phyloP scores from a whole-genome alignment of 164 flowering plant species.

The Buxus sempervirens region DNA sequence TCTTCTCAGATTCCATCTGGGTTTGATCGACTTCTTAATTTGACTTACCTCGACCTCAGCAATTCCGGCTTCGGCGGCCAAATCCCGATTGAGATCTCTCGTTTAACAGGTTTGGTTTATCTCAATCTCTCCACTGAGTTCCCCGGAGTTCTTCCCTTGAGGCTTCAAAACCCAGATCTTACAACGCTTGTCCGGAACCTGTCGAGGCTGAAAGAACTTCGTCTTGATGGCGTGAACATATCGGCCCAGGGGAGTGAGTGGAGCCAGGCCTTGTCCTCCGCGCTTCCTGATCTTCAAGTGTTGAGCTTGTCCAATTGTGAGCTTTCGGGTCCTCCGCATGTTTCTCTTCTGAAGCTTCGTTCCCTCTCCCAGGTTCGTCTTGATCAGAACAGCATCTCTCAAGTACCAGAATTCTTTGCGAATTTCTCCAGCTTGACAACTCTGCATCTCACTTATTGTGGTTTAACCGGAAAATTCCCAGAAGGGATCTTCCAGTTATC shows the following conservation, averaged over 20 bases:
- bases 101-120: conserved; percentile 24
- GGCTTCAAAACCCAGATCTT: conserved; percentile 32
- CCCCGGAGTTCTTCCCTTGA: not conserved
- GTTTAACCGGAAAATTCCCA: conserved; percentile 29
- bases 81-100: conserved; percentile 31
- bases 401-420: conserved; percentile 23
- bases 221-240: conserved; percentile 31
- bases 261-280: conserved; percentile 34
- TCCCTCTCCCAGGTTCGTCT: conserved; percentile 17
- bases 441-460: conserved; percentile 15
- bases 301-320: conserved; percentile 34
- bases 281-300: conserved; percentile 30
- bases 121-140: conserved; percentile 30
- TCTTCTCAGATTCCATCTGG: conserved; percentile 27
- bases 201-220: conserved; percentile 20
- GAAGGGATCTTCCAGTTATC: conserved; percentile 17
- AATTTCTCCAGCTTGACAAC: conserved; percentile 20
- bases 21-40: conserved; percentile 24
- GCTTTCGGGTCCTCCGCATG: conserved; percentile 34
- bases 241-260: conserved; percentile 27
- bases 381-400: conserved; percentile 15
- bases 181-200: conserved; percentile 27
- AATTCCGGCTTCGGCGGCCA: conserved; percentile 44
- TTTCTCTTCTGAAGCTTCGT: conserved; percentile 21
- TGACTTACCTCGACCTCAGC: conserved; percentile 47